Conservation (phyloP, 192 early-diverging fungal species). For the Coemansia erecta region DNA sequence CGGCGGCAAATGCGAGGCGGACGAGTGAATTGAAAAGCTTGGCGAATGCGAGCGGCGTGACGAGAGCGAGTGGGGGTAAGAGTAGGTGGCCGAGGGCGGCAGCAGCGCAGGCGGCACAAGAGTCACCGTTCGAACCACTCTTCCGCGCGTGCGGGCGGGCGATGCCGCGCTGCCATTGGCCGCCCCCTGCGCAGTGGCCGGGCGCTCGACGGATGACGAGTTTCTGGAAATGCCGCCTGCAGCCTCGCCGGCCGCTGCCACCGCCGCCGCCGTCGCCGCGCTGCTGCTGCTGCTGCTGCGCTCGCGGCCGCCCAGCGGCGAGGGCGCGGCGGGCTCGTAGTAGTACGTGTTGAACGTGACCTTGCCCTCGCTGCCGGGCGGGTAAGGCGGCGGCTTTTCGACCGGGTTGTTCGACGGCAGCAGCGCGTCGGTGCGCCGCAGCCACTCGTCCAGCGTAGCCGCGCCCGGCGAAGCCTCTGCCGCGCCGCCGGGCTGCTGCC, state of each 20-base stretch:
- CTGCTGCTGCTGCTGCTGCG: conserved; percentile 6
- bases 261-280: background rate
- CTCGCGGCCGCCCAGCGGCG: conserved; percentile 5
- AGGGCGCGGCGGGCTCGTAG: conserved; percentile 14
- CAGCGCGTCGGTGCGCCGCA: conserved; percentile 40
- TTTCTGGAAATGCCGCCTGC: background rate
- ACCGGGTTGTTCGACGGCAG: conserved; percentile 28
- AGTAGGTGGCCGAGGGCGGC: background rate
- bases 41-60: conserved; percentile 27
- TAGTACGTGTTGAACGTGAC: conserved; percentile 28
- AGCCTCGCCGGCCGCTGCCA: too few species aligned
- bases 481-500: background rate
- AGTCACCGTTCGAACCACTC: conserved; percentile 26
- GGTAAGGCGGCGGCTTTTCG: conserved; percentile 26
- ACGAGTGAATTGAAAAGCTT: conserved; percentile 28
- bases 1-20: conserved; percentile 13
- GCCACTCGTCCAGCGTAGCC: conserved; percentile 34
- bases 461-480: conserved; percentile 10
- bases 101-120: conserved; percentile 17
- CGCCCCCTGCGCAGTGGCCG: background rate
- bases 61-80: background rate
- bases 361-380: conserved; percentile 27
- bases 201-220: background rate
- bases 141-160: conserved; percentile 6
- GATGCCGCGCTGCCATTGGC: background rate